phyloP scores from a whole-genome alignment of 106 monocot species.

The Agapanthus africanus region DNA sequence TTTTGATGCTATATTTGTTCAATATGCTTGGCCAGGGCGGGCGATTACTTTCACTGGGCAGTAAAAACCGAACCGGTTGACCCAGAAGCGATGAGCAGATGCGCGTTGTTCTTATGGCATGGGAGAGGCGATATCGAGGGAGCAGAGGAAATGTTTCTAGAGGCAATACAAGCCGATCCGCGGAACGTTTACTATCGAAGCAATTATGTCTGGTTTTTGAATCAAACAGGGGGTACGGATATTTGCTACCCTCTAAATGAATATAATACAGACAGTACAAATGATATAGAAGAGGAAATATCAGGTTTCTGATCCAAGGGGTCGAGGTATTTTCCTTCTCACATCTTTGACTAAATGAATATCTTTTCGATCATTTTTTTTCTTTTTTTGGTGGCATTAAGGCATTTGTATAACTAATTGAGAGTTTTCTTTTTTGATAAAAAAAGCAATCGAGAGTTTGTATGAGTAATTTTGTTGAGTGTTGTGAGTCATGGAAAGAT shows the following conservation, averaged over 20 bases:
- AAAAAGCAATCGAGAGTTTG: no score
- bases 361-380: no score
- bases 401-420: no score
- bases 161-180: constrained; percentile 36
- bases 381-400: no score
- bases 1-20: not conserved
- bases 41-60: constrained; percentile 49
- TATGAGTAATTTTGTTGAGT: no score
- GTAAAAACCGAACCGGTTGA: constrained; percentile 47
- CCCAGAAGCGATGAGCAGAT: constrained; percentile 46
- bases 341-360: no score
- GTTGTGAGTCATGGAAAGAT: no score
- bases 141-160: constrained; percentile 69
- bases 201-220: constrained; percentile 47
- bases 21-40: constrained; percentile 34
- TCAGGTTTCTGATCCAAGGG: not conserved
- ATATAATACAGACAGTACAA: not conserved
- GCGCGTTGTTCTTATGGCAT: constrained; percentile 67
- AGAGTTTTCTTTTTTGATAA: no score
- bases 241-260: constrained; percentile 33
- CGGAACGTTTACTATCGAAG: constrained; percentile 28
- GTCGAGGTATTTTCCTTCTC: no score
- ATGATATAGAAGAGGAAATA: not conserved
- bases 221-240: constrained; percentile 43
- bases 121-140: constrained; percentile 41